These are phyloP conservation scores for Aphanomyces invadans DNA, from an alignment of 352 stramenopile genomes.

Conservation along the genomic window DNA sequence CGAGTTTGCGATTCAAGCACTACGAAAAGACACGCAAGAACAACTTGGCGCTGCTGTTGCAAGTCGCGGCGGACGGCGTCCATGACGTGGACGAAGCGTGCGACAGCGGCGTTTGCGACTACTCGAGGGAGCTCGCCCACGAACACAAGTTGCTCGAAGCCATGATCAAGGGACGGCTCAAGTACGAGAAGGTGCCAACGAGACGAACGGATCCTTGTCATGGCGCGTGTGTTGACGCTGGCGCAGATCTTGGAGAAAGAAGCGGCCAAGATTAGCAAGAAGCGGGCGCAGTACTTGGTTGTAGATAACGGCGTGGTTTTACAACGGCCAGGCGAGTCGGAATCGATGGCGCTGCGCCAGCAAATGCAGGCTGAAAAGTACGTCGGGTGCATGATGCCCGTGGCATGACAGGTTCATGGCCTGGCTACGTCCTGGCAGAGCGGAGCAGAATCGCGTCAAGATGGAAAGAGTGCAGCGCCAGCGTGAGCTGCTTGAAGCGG, in stretches of 20 bases:
- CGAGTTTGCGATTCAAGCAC: conserved; percentile 14
- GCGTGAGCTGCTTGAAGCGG: conserved; percentile 12
- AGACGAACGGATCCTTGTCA: too few relatives aligned
- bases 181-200: conserved; percentile 21
- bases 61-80: neutral
- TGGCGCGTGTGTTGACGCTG: too few relatives aligned
- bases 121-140: conserved; percentile 10
- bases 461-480: conserved; percentile 22
- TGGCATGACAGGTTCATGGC: neutral
- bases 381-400: neutral
- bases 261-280: neutral
- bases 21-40: conserved; percentile 14
- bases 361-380: conserved; percentile 19
- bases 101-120: neutral
- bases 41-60: conserved; percentile 13
- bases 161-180: conserved; percentile 19
- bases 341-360: neutral
- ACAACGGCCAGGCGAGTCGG: neutral
- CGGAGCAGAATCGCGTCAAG: conserved; percentile 7
- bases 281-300: conserved; percentile 17
- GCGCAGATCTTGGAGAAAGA: conserved; percentile 23
- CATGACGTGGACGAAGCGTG: neutral
- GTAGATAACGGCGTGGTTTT: conserved; percentile 9
- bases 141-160: conserved; percentile 18
- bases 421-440: too few relatives aligned